phyloP scores from a whole-genome alignment of 345 rosid species.

The Odontarrhena argentea region DNA sequence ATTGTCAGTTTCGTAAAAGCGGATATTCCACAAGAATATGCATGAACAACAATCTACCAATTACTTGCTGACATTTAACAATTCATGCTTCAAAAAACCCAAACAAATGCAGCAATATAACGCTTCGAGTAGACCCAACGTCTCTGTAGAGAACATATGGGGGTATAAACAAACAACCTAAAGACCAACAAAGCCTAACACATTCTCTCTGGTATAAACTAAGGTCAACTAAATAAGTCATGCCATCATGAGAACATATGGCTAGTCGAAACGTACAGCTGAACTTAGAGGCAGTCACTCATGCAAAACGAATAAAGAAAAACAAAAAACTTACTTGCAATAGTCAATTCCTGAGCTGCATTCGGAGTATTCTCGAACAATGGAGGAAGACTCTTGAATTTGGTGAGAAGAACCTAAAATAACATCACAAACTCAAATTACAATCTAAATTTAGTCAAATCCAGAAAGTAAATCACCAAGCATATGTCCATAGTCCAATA shows the following conservation, averaged over 20 bases:
- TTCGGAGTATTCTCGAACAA: constrained; percentile 76
- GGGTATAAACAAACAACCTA: no score
- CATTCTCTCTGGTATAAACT: background rate
- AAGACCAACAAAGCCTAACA: background rate
- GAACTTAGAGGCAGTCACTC: background rate
- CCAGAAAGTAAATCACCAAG: background rate
- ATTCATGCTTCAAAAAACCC: background rate
- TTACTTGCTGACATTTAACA: background rate
- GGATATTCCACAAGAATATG: background rate
- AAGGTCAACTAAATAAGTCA: background rate
- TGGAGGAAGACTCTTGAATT: constrained; percentile 82
- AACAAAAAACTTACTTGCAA: constrained; percentile 62
- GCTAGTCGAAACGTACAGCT: background rate
- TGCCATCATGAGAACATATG: background rate
- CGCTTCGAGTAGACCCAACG: background rate
- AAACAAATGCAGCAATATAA: background rate
- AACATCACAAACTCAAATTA: constrained; percentile 19
- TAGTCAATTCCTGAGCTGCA: constrained; percentile 61
- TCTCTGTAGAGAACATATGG: no score
- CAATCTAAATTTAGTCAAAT: background rate
- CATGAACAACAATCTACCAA: background rate
- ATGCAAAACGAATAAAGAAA: background rate
- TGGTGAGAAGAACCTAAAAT: constrained; percentile 78
- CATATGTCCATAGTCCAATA: background rate
- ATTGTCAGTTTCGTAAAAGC: background rate